Evolutionary conservation across 2,329 filamentous ascomycete species (phyloP), one percentile per base, ranked within the genome.

Genomic region (Aureobasidium sp.): DNA sequence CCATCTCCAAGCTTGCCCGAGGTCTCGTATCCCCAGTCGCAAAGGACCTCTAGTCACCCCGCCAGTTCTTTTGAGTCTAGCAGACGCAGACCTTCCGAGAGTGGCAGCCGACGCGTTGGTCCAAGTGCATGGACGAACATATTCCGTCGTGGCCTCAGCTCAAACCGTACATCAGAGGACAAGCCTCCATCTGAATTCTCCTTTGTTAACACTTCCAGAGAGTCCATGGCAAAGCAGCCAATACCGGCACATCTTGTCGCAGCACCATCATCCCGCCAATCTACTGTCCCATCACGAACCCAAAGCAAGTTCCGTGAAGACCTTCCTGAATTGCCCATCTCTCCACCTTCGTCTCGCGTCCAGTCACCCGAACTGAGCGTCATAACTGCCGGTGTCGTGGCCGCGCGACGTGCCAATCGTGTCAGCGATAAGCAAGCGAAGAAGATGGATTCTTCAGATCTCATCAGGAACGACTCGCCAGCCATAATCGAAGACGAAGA

Each of bases 221-320:
- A 95, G 63, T 94, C 90, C 14, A 91, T 95, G 71, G 76, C 78
- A 57, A 76, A 73, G 58, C 73, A 82, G 54, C 69, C 72, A 50
- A 71, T 73, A 24, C 76, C 77, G 16, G 70, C 74, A 42, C 75
- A 78, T 53, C 67, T 76, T 21, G 61, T 74, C 16, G 69, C 66
- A 49, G 62, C 63, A 35, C 64, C 60, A 49, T 67, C 63, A 45
- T 68, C 72, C 29, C 73, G 75, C 54, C 69, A 74, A 40, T 76
- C 78, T 17, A 76, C 74, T 34, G 74, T 84, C 5, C 85, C 89
- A 5, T 85, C 86, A 62, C 82, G 90, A 53, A 93, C 89, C 3
- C 84, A 88, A 69, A 96, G 90, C 32, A 90, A 88, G 53, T 97
- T 97, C 72, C 81, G 87, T 44, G 91, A 97, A 71, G 90, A 96